Evolutionary conservation across 2,329 filamentous ascomycete species (phyloP).

Genomic region (Trichoderma sp.): DNA sequence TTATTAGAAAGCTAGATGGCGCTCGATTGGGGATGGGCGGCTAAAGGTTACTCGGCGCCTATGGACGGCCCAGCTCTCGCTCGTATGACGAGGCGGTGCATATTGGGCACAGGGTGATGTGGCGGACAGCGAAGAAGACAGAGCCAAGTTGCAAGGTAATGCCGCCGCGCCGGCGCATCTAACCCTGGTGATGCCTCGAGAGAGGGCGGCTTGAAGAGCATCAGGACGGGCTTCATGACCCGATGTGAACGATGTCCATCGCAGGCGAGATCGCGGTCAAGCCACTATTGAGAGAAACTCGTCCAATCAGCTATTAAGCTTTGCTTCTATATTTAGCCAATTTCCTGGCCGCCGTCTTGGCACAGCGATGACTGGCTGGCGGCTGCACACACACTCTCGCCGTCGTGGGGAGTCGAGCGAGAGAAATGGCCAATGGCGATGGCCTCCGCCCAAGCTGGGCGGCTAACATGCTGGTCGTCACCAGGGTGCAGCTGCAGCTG

Average conservation of each 20-base stretch:
- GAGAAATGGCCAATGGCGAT: constrained; percentile 24
- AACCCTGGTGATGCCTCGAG: not conserved
- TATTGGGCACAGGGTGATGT: constrained; percentile 9
- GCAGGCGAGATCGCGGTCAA: constrained; percentile 25
- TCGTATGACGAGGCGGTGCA: constrained; percentile 19
- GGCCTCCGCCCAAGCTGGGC: constrained; percentile 11
- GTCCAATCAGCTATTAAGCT: constrained; percentile 34
- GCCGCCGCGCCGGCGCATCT: not conserved
- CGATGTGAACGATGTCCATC: constrained; percentile 24
- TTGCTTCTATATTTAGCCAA: constrained; percentile 37
- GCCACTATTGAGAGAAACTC: constrained; percentile 19
- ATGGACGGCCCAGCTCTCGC: constrained; percentile 24
- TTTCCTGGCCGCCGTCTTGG: not conserved
- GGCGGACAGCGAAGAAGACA: constrained; percentile 6
- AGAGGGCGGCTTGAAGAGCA: constrained; percentile 18
- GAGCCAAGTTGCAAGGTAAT: not conserved
- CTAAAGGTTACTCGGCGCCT: constrained; percentile 29
- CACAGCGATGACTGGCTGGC: constrained; percentile 35
- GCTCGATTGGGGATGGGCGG: constrained; percentile 25
- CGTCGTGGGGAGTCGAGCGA: constrained; percentile 22
- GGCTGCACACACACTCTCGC: constrained; percentile 36
- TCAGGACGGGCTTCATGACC: constrained; percentile 24
- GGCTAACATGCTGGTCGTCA: constrained; percentile 18
- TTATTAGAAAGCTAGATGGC: constrained; percentile 27
- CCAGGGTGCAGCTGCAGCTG: constrained; percentile 1